Evolutionary conservation across 139 green algal genomes (phyloP).

Genomic region (Yamagishiella unicocca): DNA sequence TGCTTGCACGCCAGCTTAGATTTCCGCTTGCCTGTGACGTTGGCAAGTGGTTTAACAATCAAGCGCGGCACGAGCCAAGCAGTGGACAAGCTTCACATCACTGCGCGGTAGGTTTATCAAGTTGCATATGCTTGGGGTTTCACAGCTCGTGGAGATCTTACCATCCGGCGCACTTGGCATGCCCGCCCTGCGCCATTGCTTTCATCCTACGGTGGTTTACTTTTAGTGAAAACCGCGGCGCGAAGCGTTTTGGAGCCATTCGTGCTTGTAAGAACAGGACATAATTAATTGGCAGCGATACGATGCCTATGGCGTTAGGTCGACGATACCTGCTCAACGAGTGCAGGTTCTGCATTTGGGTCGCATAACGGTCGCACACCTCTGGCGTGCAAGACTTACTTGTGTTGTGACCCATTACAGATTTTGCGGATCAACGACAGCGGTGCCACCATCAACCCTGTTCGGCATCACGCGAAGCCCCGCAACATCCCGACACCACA

Average conservation of each 20-base stretch:
- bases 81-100: background rate
- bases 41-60: background rate
- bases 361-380: background rate
- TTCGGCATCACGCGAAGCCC: background rate
- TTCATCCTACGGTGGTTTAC: too few relatives aligned
- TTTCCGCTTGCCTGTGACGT: conserved; percentile 21
- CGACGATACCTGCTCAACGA: background rate
- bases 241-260: too few relatives aligned
- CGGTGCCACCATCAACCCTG: conserved; percentile 26
- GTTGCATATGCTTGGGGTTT: background rate
- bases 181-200: background rate
- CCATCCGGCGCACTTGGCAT: background rate
- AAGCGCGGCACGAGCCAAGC: background rate
- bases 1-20: background rate
- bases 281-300: background rate
- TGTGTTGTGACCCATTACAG: background rate
- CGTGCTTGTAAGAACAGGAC: background rate
- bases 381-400: background rate
- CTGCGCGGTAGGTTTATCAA: background rate
- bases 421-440: background rate
- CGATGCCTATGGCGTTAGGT: background rate
- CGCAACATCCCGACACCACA: background rate
- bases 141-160: background rate
- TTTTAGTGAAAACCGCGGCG: too few relatives aligned
- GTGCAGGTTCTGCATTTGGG: background rate